A percentile compares a stretch with the other conserved stretches of the same genome.
phyloP scores from a whole-genome alignment of 1,284 basidiomycete species.

The Amylostereum areolatum region DNA sequence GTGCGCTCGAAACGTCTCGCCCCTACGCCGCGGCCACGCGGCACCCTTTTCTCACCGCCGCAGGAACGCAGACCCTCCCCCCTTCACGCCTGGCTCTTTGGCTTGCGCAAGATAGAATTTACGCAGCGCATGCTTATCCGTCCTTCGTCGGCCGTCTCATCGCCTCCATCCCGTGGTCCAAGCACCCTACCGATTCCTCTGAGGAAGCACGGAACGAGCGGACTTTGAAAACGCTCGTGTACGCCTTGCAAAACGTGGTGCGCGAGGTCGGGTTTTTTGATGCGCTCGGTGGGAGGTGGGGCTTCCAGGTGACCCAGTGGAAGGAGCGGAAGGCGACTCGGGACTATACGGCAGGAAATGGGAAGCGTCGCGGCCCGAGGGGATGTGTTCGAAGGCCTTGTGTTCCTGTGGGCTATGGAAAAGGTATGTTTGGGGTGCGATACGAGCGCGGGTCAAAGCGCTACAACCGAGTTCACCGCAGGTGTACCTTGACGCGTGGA shows the following conservation, averaged over 20 bases:
- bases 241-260: slow-evolving; percentile 49
- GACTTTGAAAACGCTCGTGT: slow-evolving; percentile 44
- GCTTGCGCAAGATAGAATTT: slow-evolving; percentile 64
- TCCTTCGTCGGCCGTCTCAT: slow-evolving; percentile 55
- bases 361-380: slow-evolving; percentile 39
- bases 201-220: slow-evolving; percentile 33
- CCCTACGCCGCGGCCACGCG: slow-evolving; percentile 41
- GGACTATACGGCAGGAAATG: slow-evolving; percentile 70
- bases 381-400: slow-evolving; percentile 55
- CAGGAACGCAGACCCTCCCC: slow-evolving; percentile 44
- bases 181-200: slow-evolving; percentile 25
- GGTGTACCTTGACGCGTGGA: slow-evolving; percentile 65
- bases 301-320: slow-evolving; percentile 43
- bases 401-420: slow-evolving; percentile 78
- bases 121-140: slow-evolving; percentile 63
- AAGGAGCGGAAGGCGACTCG: slow-evolving; percentile 53
- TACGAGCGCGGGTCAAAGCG: no score
- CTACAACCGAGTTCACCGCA: no score
- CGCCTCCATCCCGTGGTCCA: slow-evolving; percentile 42
- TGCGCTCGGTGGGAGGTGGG: slow-evolving; percentile 38
- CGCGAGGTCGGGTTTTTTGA: slow-evolving; percentile 61
- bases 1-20: slow-evolving; percentile 26
- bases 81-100: slow-evolving; percentile 44
- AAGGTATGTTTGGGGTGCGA: slow-evolving; percentile 34
- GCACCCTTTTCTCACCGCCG: slow-evolving; percentile 51